Evolutionary conservation across 78 protist genomes (phyloP).

Genomic region (Dictyostelium discoideum): DNA sequence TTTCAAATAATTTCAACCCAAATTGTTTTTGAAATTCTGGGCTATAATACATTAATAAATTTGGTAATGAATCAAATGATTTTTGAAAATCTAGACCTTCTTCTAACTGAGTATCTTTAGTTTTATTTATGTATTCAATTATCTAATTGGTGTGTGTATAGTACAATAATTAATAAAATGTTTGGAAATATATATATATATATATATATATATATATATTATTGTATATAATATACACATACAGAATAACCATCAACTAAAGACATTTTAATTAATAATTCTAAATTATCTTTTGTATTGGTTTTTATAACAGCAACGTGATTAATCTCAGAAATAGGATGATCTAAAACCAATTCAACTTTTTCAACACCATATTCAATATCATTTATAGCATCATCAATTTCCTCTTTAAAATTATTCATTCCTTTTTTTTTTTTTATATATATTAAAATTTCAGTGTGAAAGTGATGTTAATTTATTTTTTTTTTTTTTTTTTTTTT

Average conservation of each 20-base stretch:
- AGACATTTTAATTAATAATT: neutral
- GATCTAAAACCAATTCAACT: neutral
- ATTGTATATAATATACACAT: neutral
- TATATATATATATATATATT: too few relatives aligned
- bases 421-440: neutral
- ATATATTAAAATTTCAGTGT: too few relatives aligned
- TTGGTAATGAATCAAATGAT: conserved; percentile 8
- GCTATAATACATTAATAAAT: conserved; percentile 17
- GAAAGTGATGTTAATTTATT: neutral
- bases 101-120: neutral
- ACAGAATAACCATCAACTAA: neutral
- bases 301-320: neutral
- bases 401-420: neutral
- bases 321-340: neutral
- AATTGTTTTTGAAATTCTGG: neutral
- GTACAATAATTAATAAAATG: too few relatives aligned
- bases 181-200: too few relatives aligned
- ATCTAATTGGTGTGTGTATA: neutral
- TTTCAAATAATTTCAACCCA: conserved; percentile 1
- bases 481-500: too few relatives aligned
- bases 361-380: neutral
- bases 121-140: neutral
- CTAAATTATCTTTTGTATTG: neutral
- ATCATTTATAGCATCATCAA: neutral
- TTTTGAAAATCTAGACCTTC: neutral